Percentiles rank a stretch among this genome's conserved stretches.
phyloP scores from a whole-genome alignment of 176 grass and related monocot genomes.

The Themeda triandra region DNA sequence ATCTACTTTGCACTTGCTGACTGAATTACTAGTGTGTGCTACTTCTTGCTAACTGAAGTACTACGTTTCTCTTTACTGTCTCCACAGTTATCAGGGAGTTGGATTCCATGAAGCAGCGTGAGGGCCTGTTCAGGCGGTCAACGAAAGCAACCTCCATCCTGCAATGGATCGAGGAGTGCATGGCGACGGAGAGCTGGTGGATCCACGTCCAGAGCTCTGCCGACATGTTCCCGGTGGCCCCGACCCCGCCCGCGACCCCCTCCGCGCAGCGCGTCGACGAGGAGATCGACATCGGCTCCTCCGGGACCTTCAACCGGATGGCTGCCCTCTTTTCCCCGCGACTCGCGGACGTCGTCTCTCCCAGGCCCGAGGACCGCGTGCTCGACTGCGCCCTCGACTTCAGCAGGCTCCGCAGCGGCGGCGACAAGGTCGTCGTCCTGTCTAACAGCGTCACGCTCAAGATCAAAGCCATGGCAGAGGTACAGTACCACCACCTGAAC shows the following conservation, averaged over 20 bases:
- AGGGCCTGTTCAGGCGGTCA: constrained; percentile 56
- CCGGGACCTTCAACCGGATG: constrained; percentile 39
- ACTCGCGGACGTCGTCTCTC: constrained; percentile 53
- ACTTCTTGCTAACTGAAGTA: not conserved
- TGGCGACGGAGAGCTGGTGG: constrained; percentile 75
- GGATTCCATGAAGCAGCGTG: constrained; percentile 68
- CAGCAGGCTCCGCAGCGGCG: constrained; percentile 35
- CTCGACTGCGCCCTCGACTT: constrained; percentile 64
- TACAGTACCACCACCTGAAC: not conserved
- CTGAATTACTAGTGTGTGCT: not conserved
- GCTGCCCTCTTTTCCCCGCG: constrained; percentile 35
- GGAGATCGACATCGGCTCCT: not conserved
- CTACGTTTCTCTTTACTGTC: not conserved
- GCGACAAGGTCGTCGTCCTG: constrained; percentile 50
- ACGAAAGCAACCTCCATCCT: constrained; percentile 71
- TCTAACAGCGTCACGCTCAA: constrained; percentile 71
- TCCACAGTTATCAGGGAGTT: constrained; percentile 84
- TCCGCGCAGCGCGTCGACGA: constrained; percentile 21
- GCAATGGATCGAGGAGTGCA: constrained; percentile 84
- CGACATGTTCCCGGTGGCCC: constrained; percentile 56
- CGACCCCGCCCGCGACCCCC: constrained; percentile 90
- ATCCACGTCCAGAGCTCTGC: constrained; percentile 81
- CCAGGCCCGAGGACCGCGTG: constrained; percentile 69
- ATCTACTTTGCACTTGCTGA: not conserved
- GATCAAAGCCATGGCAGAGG: constrained; percentile 99